Base-by-base conservation (phyloP, 2,329 filamentous ascomycete species). In the Fusarium armeniacum region DNA sequence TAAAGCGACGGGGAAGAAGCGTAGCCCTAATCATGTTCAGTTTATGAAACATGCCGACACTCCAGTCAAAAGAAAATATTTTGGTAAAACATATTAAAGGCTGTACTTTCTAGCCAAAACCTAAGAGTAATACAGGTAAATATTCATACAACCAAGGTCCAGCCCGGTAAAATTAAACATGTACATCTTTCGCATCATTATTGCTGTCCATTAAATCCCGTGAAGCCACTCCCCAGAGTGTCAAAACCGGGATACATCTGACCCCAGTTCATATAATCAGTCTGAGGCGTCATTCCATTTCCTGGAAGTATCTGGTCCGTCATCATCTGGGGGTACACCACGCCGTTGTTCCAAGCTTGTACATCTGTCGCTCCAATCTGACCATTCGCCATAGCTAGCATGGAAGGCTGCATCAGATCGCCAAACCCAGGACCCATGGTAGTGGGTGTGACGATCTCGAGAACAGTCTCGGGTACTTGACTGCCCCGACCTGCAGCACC, bases 301-400 rank as follows among this genome's bases (percentile, higher is more conserved):
- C 60, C 6, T 1, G 62, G 45, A 33, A 75, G 46, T 26, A 77
- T 71, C n/a, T 77, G 76, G 3, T 74, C 72, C 1, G 68, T 13
- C 36, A 76, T 70, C 3, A 73, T 58, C 5, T 71, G 61, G 8
- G 71, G 67, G 50, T 73, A 77, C 2, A 74, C 24, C 3, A 79
- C 70, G 6, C 68, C 56, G 20, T 76, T 75, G 24, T 72, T 78
- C 77, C 77, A 79, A 2, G 74, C 75, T 20, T 78, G 71, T 2
- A 79, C 77, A 5, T 73, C 70, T 1, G 58, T 60, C 11, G 67
- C n/a, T 6, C 38, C 55, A 3, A 58, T 58, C 9, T 58, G 56
- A 1, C 47, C 49, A 56, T 56, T 32, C 18, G 46, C 12, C 36
- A 60, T 38, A 6, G 30, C 44, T 5, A 67, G 28, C 18, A 75